Evolutionary conservation across 202 grass and related monocot genomes (phyloP).

Genomic region (Carex arenaria): DNA sequence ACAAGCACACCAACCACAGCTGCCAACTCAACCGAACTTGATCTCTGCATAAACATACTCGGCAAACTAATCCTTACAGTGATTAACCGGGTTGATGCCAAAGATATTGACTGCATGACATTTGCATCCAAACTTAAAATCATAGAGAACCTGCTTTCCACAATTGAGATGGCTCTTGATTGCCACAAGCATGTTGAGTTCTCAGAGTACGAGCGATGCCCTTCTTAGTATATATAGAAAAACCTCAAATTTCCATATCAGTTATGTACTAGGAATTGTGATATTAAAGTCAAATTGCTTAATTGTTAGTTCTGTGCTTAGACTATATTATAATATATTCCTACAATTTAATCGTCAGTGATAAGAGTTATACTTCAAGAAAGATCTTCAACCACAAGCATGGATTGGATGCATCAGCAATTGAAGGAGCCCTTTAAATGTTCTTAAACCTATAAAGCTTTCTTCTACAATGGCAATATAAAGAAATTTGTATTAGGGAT

Average conservation of each 20-base stretch:
- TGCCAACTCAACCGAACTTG: neutral
- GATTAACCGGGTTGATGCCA: neutral
- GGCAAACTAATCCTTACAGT: neutral
- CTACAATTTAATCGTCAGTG: too few relatives aligned
- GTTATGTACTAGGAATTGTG: too few relatives aligned
- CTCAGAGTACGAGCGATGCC: neutral
- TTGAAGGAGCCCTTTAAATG: too few relatives aligned
- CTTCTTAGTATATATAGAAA: neutral
- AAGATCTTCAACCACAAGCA: too few relatives aligned
- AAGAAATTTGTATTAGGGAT: too few relatives aligned
- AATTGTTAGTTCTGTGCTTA: too few relatives aligned
- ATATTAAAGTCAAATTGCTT: too few relatives aligned
- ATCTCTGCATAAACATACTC: neutral
- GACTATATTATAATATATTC: too few relatives aligned
- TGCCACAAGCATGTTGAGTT: neutral
- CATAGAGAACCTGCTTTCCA: neutral
- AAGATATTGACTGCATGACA: neutral
- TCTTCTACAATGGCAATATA: too few relatives aligned
- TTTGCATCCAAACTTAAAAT: neutral
- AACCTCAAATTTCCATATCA: neutral
- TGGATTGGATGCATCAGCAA: too few relatives aligned
- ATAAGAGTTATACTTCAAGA: too few relatives aligned
- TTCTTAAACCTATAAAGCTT: too few relatives aligned
- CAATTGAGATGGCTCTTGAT: neutral
- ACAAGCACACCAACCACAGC: neutral